Conservation (phyloP, 78 protist species). For the Acrasis kona region DNA sequence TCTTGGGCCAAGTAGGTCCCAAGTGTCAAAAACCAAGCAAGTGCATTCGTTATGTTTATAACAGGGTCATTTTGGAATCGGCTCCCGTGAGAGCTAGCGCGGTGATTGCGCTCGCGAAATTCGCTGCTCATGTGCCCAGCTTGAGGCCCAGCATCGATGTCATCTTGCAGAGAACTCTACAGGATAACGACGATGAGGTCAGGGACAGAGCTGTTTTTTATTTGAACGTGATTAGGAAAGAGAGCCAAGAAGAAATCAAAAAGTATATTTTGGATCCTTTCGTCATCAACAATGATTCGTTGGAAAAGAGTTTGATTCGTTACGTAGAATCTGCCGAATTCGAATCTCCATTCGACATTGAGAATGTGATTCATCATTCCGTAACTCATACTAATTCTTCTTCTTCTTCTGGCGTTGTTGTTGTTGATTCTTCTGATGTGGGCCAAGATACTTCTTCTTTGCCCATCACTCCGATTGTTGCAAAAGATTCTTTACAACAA, state of each 20-base stretch:
- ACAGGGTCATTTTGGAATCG: constrained; percentile 76
- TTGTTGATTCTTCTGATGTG: no score
- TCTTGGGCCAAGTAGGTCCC: constrained; percentile 90
- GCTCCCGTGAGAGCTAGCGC: constrained; percentile 88
- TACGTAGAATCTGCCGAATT: background rate
- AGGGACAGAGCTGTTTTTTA: constrained; percentile 82
- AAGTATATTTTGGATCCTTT: constrained; percentile 6
- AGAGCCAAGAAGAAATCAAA: background rate
- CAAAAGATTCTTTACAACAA: no score
- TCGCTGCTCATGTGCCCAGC: constrained; percentile 51
- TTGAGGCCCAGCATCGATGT: constrained; percentile 39
- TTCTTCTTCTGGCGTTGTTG: no score
- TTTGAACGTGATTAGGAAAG: background rate
- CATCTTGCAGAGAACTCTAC: constrained; percentile 40
- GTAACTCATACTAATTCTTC: background rate
- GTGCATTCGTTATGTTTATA: constrained; percentile 91
- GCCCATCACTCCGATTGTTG: no score
- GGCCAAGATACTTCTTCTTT: no score
- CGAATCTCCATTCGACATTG: background rate
- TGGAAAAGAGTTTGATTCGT: background rate
- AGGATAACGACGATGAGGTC: constrained; percentile 89
- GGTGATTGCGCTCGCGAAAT: constrained; percentile 86
- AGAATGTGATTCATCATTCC: background rate
- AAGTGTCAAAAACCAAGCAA: constrained; percentile 53
- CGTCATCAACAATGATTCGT: background rate